A percentile compares a stretch with the other conserved stretches of the same genome.
Conservation (phyloP, 805 yeast genomes). For the Lipomyces spencermartinsiae region DNA sequence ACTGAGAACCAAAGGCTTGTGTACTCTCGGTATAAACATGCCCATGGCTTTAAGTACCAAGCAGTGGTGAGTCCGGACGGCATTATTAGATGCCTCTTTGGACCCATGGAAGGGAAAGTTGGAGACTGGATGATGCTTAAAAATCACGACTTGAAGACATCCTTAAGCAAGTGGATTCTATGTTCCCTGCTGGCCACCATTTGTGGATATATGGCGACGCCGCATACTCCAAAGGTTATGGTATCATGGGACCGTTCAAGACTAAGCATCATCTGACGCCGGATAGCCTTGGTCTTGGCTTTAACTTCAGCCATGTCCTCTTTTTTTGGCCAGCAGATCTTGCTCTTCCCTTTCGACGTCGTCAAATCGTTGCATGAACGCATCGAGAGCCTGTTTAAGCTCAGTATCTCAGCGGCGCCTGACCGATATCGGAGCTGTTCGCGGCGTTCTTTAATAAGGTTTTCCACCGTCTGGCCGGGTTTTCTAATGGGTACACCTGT, state of each 20-base stretch:
- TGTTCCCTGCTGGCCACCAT: neutral
- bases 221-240: neutral
- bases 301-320: too few species aligned
- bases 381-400: too few species aligned
- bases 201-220: neutral
- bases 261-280: too few species aligned
- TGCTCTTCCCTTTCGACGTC: too few species aligned
- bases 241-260: neutral
- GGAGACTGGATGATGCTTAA: constrained; percentile 1
- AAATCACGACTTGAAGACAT: neutral
- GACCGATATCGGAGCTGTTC: too few species aligned
- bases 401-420: too few species aligned
- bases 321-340: too few species aligned
- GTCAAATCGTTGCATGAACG: too few species aligned
- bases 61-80: neutral
- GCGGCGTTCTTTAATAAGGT: too few species aligned
- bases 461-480: neutral
- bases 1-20: constrained; percentile 5
- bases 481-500: too few species aligned
- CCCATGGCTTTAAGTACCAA: neutral
- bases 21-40: constrained; percentile 1
- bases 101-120: neutral
- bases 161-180: neutral
- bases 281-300: too few species aligned
- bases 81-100: neutral